These are phyloP conservation scores for Nadsonia starkeyi-henricii DNA, from an alignment of 1,139 yeast species.

Conservation along the genomic window DNA sequence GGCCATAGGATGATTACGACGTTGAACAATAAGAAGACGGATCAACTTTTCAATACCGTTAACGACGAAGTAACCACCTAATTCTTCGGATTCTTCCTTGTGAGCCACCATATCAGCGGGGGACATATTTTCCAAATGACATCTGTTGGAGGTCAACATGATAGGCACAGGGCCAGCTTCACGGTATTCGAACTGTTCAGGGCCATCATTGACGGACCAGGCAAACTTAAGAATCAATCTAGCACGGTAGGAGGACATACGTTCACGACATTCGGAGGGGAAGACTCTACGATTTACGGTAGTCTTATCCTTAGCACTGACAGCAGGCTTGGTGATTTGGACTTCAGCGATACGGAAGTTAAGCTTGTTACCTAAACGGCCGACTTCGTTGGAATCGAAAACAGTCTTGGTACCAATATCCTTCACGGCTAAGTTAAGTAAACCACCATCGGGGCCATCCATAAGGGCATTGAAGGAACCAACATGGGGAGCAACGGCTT, in stretches of 20 bases:
- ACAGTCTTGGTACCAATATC: constrained; percentile 81
- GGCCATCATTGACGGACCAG: constrained; percentile 83
- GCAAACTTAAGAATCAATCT: constrained; percentile 62
- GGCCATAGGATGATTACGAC: constrained; percentile 97
- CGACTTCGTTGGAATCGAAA: constrained; percentile 61
- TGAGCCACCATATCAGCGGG: constrained; percentile 67
- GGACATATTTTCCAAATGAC: constrained; percentile 72
- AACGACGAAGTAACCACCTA: constrained; percentile 92
- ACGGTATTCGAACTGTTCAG: constrained; percentile 56
- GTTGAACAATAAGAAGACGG: constrained; percentile 94
- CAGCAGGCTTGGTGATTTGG: constrained; percentile 72
- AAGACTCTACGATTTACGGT: constrained; percentile 68
- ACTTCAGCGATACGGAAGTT: constrained; percentile 69
- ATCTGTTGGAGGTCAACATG: constrained; percentile 80
- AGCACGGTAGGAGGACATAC: constrained; percentile 37
- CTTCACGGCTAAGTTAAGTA: constrained; percentile 69
- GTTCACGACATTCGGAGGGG: constrained; percentile 79
- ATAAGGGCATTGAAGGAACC: constrained; percentile 94
- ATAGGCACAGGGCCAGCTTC: constrained; percentile 88
- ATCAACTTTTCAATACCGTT: constrained; percentile 94
- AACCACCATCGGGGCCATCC: constrained; percentile 71
- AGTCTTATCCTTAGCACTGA: constrained; percentile 60
- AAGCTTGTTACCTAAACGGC: constrained; percentile 70
- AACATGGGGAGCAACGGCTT: constrained; percentile 88
- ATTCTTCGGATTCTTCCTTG: constrained; percentile 88